Conservation (phyloP, 352 stramenopile species). For the Phytophthora tentaculata region DNA sequence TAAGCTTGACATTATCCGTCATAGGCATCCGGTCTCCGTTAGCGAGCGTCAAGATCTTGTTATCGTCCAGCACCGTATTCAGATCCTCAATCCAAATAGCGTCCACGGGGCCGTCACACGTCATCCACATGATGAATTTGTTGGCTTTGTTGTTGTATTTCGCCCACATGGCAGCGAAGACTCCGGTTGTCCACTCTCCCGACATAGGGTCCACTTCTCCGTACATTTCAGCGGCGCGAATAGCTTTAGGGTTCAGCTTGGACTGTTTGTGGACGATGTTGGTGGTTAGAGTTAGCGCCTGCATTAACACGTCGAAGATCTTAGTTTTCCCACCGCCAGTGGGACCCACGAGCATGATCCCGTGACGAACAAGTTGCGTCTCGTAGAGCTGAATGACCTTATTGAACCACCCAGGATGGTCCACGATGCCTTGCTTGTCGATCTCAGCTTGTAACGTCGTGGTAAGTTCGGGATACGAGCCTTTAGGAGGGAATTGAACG, state of each 20-base stretch:
- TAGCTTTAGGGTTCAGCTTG: constrained; percentile 98
- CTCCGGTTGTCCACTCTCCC: constrained; percentile 97
- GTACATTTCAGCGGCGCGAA: constrained; percentile 98
- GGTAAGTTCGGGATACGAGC: constrained; percentile 97
- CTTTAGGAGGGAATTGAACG: constrained; percentile 90
- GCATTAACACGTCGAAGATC: constrained; percentile 96
- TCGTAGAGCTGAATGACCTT: constrained; percentile 99
- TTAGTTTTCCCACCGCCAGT: constrained; percentile 97
- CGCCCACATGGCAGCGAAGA: constrained; percentile 98
- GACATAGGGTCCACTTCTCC: constrained; percentile 96
- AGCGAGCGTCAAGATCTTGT: constrained; percentile 97
- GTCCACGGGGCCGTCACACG: constrained; percentile 97
- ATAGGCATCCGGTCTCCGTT: constrained; percentile 98
- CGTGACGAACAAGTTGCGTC: constrained; percentile 97
- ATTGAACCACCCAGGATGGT: constrained; percentile 89
- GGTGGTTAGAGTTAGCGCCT: constrained; percentile 93
- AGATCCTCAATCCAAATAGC: constrained; percentile 99
- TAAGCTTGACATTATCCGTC: constrained; percentile 98
- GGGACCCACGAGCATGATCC: constrained; percentile 99
- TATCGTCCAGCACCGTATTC: constrained; percentile 98
- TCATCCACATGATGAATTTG: constrained; percentile 99
- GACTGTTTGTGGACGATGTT: constrained; percentile 95
- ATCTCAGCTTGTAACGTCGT: constrained; percentile 86
- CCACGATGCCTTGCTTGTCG: constrained; percentile 92
- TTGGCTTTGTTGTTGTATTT: constrained; percentile 99